Conservation (phyloP, 345 rosid genomes). For the Aquilaria yunnanensis region DNA sequence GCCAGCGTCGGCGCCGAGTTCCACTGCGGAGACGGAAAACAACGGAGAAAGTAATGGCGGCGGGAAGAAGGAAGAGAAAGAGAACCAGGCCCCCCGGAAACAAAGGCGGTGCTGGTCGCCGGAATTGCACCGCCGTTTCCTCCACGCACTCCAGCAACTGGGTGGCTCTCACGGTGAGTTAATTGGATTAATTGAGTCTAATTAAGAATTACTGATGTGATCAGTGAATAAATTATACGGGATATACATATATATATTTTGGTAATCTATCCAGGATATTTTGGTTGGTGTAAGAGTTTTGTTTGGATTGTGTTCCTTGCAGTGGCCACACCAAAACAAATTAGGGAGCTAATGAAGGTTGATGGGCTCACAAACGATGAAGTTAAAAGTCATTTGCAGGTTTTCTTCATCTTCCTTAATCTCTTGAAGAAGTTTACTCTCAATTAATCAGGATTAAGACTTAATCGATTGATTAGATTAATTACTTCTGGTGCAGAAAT, state of each 20-base stretch:
- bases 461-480: not conserved
- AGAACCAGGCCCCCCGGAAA: constrained; percentile 46
- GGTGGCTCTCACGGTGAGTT: constrained; percentile 83
- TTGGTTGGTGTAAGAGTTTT: not conserved
- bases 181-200: not conserved
- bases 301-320: constrained; percentile 12
- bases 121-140: constrained; percentile 80
- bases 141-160: constrained; percentile 83
- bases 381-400: constrained; percentile 99
- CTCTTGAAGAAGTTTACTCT: not conserved
- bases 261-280: not conserved
- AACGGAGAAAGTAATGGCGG: constrained; percentile 16
- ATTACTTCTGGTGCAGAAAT: constrained; percentile 52
- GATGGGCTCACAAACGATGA: constrained; percentile 95
- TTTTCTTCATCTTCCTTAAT: constrained; percentile 8
- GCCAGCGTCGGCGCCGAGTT: constrained; percentile 50
- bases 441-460: not conserved
- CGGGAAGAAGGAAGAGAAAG: constrained; percentile 34
- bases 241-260: not conserved
- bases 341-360: constrained; percentile 91
- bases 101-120: constrained; percentile 95
- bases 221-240: not conserved
- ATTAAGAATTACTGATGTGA: not conserved
- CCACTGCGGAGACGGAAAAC: constrained; percentile 23
- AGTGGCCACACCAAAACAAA: constrained; percentile 96